Evolutionary conservation across 1,284 basidiomycete species (phyloP).

Genomic region (Phlebopus sp.): DNA sequence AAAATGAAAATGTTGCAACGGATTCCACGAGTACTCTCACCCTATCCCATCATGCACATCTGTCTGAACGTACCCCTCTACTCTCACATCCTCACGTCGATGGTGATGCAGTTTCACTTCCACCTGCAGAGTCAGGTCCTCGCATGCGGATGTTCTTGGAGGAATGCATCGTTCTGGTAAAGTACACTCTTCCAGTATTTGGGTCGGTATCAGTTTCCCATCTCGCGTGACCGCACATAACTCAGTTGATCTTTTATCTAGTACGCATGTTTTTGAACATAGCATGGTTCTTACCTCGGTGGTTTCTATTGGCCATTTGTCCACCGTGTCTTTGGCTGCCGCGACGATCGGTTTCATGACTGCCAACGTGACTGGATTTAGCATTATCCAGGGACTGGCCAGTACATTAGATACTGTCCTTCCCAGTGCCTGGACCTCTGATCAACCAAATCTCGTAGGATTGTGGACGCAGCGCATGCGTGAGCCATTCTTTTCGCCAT

Average conservation of each 20-base stretch:
- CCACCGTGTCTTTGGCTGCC: conserved; percentile 79
- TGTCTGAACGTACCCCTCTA: conserved; percentile 29
- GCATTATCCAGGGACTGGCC: conserved; percentile 83
- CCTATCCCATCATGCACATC: neutral
- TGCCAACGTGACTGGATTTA: conserved; percentile 66
- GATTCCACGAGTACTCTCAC: neutral
- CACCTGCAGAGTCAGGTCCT: conserved; percentile 4
- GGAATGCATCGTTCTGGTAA: conserved; percentile 53
- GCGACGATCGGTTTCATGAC: conserved; percentile 89
- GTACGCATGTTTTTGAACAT: conserved; percentile 75
- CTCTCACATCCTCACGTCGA: conserved; percentile 52
- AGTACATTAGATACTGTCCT: conserved; percentile 88
- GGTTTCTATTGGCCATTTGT: conserved; percentile 83
- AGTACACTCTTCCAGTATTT: conserved; percentile 64
- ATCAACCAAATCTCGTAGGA: conserved; percentile 80
- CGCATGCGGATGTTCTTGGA: conserved; percentile 43
- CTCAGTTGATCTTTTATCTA: conserved; percentile 24
- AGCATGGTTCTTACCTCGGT: conserved; percentile 73
- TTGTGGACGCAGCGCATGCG: conserved; percentile 89
- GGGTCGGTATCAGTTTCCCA: conserved; percentile 40
- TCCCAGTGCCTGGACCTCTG: conserved; percentile 88
- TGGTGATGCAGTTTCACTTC: conserved; percentile 37
- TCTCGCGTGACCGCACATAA: neutral
- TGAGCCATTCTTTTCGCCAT: conserved; percentile 32
- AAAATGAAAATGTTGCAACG: too few species aligned